Percentiles rank a stretch among this genome's conserved stretches.
phyloP scores from a whole-genome alignment of 192 early-diverging fungal species.

The Rhizophlyctis rosea region DNA sequence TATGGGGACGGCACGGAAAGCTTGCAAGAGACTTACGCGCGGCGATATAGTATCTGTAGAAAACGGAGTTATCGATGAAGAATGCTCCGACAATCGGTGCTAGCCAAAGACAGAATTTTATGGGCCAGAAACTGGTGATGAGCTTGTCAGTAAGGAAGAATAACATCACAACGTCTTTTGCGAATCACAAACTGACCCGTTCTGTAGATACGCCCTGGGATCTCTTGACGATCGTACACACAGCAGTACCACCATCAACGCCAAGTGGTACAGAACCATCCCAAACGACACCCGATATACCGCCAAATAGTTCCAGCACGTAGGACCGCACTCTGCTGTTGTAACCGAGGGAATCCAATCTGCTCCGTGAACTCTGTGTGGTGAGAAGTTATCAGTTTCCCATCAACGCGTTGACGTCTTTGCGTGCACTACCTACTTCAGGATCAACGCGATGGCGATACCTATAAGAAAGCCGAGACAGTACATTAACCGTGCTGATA shows the following conservation, averaged over 20 bases:
- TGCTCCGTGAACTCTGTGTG: slow-evolving; percentile 5
- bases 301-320: slow-evolving; percentile 17
- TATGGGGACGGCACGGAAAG: background rate
- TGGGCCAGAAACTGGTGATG: slow-evolving; percentile 10
- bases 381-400: background rate
- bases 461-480: slow-evolving; percentile 8
- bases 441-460: slow-evolving; percentile 2
- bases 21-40: background rate
- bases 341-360: background rate
- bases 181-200: slow-evolving; percentile 8
- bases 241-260: slow-evolving; percentile 11
- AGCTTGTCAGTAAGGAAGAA: background rate
- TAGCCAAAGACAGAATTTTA: slow-evolving; percentile 53
- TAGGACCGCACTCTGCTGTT: slow-evolving; percentile 8
- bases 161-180: background rate
- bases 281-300: slow-evolving; percentile 18
- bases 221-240: slow-evolving; percentile 9
- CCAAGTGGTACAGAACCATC: slow-evolving; percentile 14
- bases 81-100: slow-evolving; percentile 64
- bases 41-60: slow-evolving; percentile 49
- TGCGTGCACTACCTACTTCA: background rate
- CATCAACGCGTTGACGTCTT: background rate
- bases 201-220: slow-evolving; percentile 7
- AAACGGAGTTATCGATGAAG: slow-evolving; percentile 66
- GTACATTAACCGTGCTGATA: slow-evolving; percentile 15